Base-by-base conservation (phyloP, 495 filamentous ascomycete species). In the Hypoxylon intermedium region DNA sequence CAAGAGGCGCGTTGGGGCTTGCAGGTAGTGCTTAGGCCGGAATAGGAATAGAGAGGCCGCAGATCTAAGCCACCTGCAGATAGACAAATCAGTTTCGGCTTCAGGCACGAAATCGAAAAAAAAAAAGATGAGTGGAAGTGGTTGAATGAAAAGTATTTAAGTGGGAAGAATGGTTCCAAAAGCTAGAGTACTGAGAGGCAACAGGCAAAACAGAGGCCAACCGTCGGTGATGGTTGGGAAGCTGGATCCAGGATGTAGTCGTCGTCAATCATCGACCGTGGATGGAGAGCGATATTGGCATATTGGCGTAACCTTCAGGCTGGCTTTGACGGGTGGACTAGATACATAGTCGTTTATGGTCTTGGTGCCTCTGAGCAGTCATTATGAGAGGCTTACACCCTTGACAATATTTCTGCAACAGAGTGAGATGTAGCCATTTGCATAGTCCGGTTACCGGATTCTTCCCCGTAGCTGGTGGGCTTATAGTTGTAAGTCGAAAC, bases 1-100 rank as follows among this genome's bases (percentile, higher is more conserved):
- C 20, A 63, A 58, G 33, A 53, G 37, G 52, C 59, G 20, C 4
- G 38, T 41, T 51, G 59, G 59, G 59, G 53, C 60, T 64, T 64
- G 61, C 45, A 65, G 61, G 44, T 51, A 50, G 54, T 38, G 44
- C 31, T 59, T 36, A 64, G 3, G 28, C 54, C 54, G 54, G 37
- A 64, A 49, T 13, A 42, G 61, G 61, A 23, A 64, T 54, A 45
- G 44, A 43, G 34, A 49, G 54, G 58, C 36, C 44, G 54, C 61
- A 64, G 54, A 64, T 64, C 61, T 43, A 47, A 60, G 51, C 55
- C 54, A 55, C 61, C 61, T 65, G 61, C 61, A 65, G 51, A 60
- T 44, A 51, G 31, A 59, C 12, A 65, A 64, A 59, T 60, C 50
- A 60, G 54, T 60, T 45, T 50, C 42, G 49, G 61, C 45, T 46